phyloP scores from a whole-genome alignment of 352 stramenopile genomes.

The Globisporangium solare region DNA sequence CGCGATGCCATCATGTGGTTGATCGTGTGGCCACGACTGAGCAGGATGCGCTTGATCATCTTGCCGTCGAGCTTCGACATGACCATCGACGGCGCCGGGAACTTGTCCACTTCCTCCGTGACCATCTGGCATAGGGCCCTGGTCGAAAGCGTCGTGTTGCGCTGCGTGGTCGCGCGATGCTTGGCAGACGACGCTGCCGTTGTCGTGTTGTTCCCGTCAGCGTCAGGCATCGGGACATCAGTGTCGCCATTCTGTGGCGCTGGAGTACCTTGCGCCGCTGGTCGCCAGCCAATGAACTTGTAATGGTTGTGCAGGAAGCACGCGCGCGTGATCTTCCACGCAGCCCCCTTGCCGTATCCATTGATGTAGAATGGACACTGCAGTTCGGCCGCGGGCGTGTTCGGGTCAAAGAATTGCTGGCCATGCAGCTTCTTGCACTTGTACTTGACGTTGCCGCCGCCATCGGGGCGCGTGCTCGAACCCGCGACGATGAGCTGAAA shows the following conservation, averaged over 20 bases:
- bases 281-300: slow-evolving; percentile 74
- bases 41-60: slow-evolving; percentile 61
- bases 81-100: slow-evolving; percentile 45
- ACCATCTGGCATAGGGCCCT: slow-evolving; percentile 75
- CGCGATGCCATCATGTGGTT: slow-evolving; percentile 84
- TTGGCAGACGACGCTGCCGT: neutral
- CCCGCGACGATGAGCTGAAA: slow-evolving; percentile 69
- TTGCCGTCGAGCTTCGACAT: slow-evolving; percentile 76
- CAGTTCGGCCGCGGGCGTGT: slow-evolving; percentile 36
- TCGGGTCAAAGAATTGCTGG: slow-evolving; percentile 70
- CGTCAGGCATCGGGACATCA: too few relatives aligned
- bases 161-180: slow-evolving; percentile 30
- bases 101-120: slow-evolving; percentile 58
- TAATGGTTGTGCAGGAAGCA: slow-evolving; percentile 83
- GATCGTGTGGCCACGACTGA: slow-evolving; percentile 66
- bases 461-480: slow-evolving; percentile 62
- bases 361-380: slow-evolving; percentile 83
- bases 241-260: too few relatives aligned
- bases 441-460: slow-evolving; percentile 81
- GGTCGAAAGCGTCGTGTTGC: slow-evolving; percentile 80
- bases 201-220: neutral
- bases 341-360: slow-evolving; percentile 53
- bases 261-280: slow-evolving; percentile 8
- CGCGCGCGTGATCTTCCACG: slow-evolving; percentile 73
- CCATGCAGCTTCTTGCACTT: slow-evolving; percentile 76